Percentiles rank a stretch among this genome's conserved stretches.
Conservation (phyloP, 306 rosid species). For the Cucumis hystrix region DNA sequence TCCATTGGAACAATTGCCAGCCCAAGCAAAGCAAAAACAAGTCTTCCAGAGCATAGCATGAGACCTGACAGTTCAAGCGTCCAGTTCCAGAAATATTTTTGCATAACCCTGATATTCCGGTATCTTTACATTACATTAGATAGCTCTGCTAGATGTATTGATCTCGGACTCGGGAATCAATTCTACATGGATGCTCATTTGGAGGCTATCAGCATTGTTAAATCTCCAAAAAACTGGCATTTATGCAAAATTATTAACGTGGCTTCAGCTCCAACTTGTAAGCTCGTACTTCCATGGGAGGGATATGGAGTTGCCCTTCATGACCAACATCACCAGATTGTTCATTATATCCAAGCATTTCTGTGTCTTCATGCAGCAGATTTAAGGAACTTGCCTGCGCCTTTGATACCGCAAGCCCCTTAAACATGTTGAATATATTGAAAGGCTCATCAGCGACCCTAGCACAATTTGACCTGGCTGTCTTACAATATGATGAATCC, state of each 20-base stretch:
- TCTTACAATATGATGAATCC: slow-evolving; percentile 77
- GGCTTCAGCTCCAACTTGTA: slow-evolving; percentile 67
- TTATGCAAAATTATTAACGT: slow-evolving; percentile 13
- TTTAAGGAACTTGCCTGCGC: slow-evolving; percentile 67
- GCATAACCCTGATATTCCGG: neutral
- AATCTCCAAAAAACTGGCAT: neutral
- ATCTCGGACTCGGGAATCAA: neutral
- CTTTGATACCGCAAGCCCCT: slow-evolving; percentile 38
- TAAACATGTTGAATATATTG: slow-evolving; percentile 58
- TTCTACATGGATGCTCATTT: neutral
- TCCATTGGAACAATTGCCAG: neutral
- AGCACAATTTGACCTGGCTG: slow-evolving; percentile 72
- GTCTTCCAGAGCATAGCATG: neutral
- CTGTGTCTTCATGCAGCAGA: slow-evolving; percentile 76
- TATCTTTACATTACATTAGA: neutral
- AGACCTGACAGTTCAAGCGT: neutral
- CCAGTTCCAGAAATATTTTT: neutral
- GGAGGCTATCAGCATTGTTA: neutral
- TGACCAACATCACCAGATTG: slow-evolving; percentile 41
- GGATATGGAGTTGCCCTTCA: slow-evolving; percentile 56
- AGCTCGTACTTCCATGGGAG: slow-evolving; percentile 91
- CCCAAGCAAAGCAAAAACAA: neutral
- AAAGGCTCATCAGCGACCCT: slow-evolving; percentile 44
- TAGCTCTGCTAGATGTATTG: neutral
- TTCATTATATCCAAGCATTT: slow-evolving; percentile 59